Evolutionary conservation across 2,329 filamentous ascomycete species (phyloP).

Genomic region (Exophiala aquamarina): DNA sequence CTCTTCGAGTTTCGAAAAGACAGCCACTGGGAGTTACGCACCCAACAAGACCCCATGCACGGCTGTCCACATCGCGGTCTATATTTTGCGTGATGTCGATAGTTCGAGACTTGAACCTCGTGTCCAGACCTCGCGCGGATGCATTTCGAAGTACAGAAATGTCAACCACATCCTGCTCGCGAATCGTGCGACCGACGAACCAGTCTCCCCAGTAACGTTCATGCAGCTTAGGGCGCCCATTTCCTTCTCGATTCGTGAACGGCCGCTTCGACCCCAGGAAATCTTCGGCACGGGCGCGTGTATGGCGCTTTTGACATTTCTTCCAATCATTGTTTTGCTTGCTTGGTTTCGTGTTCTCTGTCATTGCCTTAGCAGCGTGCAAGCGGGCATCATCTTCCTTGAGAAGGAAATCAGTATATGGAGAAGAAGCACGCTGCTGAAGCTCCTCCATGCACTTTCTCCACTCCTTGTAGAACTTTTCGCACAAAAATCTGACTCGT

Average conservation of each 20-base stretch:
- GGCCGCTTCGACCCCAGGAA: slow-evolving; percentile 56
- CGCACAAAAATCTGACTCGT: slow-evolving; percentile 22
- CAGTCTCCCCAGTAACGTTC: slow-evolving; percentile 57
- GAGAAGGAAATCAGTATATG: slow-evolving; percentile 63
- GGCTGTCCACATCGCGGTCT: slow-evolving; percentile 55
- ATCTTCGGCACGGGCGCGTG: slow-evolving; percentile 51
- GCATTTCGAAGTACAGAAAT: slow-evolving; percentile 57
- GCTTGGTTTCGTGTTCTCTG: slow-evolving; percentile 39
- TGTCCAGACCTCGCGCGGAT: slow-evolving; percentile 52
- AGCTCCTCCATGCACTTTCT: slow-evolving; percentile 45
- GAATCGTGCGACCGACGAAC: slow-evolving; percentile 52
- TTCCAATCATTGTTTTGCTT: slow-evolving; percentile 48
- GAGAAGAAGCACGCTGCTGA: slow-evolving; percentile 59
- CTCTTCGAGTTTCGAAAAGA: slow-evolving; percentile 60
- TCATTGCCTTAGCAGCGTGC: slow-evolving; percentile 16
- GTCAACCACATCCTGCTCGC: slow-evolving; percentile 68
- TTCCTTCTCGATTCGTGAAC: slow-evolving; percentile 60
- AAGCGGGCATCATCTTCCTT: slow-evolving; percentile 56
- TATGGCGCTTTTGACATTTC: slow-evolving; percentile 61
- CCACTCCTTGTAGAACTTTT: slow-evolving; percentile 45
- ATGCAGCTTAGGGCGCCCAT: slow-evolving; percentile 52
- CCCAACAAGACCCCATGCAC: slow-evolving; percentile 57
- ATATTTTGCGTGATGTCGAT: slow-evolving; percentile 73
- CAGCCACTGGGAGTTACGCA: slow-evolving; percentile 69
- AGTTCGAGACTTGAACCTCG: slow-evolving; percentile 52